A percentile compares a stretch with the other conserved stretches of the same genome.
phyloP scores from a whole-genome alignment of 2,329 filamentous ascomycete genomes.

The Huntiella abstrusa region DNA sequence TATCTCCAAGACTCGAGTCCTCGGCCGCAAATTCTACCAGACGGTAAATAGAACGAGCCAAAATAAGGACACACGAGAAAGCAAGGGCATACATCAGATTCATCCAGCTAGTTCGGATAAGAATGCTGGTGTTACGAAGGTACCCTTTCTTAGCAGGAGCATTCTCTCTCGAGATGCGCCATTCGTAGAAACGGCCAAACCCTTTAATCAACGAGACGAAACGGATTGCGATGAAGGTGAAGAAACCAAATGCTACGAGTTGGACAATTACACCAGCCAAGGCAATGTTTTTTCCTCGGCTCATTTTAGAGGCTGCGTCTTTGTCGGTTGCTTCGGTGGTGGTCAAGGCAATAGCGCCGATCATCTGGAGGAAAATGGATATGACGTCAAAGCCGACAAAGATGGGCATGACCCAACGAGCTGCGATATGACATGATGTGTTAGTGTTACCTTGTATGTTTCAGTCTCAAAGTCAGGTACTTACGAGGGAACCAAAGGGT shows the following conservation, averaged over 20 bases:
- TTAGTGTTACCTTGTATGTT: neutral
- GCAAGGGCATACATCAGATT: conserved; percentile 19
- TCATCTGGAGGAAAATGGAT: conserved; percentile 21
- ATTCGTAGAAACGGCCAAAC: conserved; percentile 1
- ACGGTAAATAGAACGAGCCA: conserved; percentile 18
- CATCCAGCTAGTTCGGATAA: conserved; percentile 19
- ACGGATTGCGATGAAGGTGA: conserved; percentile 24
- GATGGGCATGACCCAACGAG: conserved; percentile 17
- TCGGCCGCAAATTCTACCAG: conserved; percentile 17
- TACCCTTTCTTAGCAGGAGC: neutral
- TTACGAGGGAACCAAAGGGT: conserved; percentile 8
- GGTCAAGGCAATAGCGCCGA: conserved; percentile 23
- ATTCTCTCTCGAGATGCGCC: neutral
- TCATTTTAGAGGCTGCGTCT: conserved; percentile 17
- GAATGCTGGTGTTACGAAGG: conserved; percentile 15
- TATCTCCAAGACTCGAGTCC: conserved; percentile 12
- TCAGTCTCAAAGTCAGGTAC: neutral
- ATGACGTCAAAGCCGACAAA: conserved; percentile 22
- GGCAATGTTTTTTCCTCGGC: conserved; percentile 20
- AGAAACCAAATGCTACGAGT: conserved; percentile 27
- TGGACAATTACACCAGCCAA: conserved; percentile 21
- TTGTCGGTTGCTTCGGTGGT: conserved; percentile 17
- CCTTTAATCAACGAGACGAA: conserved; percentile 25
- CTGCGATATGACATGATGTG: neutral
- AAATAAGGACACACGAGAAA: conserved; percentile 16